Conservation (phyloP, 2,329 filamentous ascomycete species). For the Xylaria sp. region DNA sequence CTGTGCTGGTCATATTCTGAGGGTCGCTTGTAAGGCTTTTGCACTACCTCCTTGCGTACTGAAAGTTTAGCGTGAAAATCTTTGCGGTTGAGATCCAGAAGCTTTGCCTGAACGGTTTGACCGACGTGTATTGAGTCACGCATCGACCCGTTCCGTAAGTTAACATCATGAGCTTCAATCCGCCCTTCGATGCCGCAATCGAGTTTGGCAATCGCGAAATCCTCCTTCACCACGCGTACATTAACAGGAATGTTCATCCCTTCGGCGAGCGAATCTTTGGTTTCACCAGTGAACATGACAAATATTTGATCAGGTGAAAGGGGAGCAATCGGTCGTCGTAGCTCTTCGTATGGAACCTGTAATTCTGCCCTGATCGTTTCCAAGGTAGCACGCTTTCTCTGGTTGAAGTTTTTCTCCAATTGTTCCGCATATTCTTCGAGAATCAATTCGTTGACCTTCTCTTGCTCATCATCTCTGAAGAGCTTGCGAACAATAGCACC, state of each 20-base stretch:
- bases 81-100: slow-evolving; percentile 87
- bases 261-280: slow-evolving; percentile 80
- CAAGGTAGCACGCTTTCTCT: slow-evolving; percentile 92
- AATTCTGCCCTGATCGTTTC: slow-evolving; percentile 96
- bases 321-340: slow-evolving; percentile 80
- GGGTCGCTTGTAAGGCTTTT: slow-evolving; percentile 74
- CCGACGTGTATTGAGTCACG: slow-evolving; percentile 79
- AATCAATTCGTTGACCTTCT: slow-evolving; percentile 95
- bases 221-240: slow-evolving; percentile 87
- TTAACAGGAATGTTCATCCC: slow-evolving; percentile 94
- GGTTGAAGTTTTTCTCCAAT: slow-evolving; percentile 89
- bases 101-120: slow-evolving; percentile 88
- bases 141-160: slow-evolving; percentile 71
- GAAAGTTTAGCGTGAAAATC: slow-evolving; percentile 85
- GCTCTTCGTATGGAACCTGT: slow-evolving; percentile 91
- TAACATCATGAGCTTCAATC: slow-evolving; percentile 84
- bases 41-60: slow-evolving; percentile 82
- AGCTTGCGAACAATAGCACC: slow-evolving; percentile 93
- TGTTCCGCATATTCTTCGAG: slow-evolving; percentile 98
- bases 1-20: slow-evolving; percentile 71
- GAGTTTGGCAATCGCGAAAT: slow-evolving; percentile 92
- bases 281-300: slow-evolving; percentile 97
- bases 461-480: slow-evolving; percentile 92
- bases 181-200: slow-evolving; percentile 95
- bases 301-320: slow-evolving; percentile 84